Evolutionary conservation across 345 rosid genomes (phyloP).

Genomic region (Melaleuca quinquenervia): DNA sequence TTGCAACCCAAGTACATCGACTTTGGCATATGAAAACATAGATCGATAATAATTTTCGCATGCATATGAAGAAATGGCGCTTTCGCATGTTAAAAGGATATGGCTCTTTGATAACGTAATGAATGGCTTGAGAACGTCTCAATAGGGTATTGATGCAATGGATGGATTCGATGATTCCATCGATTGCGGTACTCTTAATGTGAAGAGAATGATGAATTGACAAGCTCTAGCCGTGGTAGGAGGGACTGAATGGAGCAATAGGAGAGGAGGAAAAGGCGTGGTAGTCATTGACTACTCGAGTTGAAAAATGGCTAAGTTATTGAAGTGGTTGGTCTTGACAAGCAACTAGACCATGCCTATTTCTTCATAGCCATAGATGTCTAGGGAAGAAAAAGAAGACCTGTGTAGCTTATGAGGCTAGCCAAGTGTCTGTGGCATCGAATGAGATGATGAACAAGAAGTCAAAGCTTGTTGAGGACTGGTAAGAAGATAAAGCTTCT

Average conservation of each 20-base stretch:
- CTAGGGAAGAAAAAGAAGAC: not conserved
- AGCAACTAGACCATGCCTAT: not conserved
- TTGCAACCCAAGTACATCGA: not conserved
- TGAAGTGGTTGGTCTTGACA: not conserved
- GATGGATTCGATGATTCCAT: not conserved
- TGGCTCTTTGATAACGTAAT: not conserved
- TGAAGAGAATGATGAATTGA: not conserved
- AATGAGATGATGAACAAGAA: not conserved
- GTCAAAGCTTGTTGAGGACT: not conserved
- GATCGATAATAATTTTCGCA: not conserved
- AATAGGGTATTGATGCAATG: not conserved
- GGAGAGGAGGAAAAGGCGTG: not conserved
- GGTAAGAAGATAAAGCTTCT: not conserved
- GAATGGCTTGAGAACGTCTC: not conserved
- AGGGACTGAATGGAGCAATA: not conserved
- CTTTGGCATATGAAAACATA: not conserved
- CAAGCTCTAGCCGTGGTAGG: not conserved
- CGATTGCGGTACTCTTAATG: not conserved
- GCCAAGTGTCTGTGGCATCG: not conserved
- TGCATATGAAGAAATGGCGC: not conserved
- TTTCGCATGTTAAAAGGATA: not conserved
- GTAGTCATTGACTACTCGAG: not conserved
- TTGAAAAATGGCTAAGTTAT: not conserved
- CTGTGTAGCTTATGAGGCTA: not conserved
- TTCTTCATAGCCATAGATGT: not conserved